Evolutionary conservation across 2,329 filamentous ascomycete genomes (phyloP).

Genomic region (Corniculantispora saksenae): DNA sequence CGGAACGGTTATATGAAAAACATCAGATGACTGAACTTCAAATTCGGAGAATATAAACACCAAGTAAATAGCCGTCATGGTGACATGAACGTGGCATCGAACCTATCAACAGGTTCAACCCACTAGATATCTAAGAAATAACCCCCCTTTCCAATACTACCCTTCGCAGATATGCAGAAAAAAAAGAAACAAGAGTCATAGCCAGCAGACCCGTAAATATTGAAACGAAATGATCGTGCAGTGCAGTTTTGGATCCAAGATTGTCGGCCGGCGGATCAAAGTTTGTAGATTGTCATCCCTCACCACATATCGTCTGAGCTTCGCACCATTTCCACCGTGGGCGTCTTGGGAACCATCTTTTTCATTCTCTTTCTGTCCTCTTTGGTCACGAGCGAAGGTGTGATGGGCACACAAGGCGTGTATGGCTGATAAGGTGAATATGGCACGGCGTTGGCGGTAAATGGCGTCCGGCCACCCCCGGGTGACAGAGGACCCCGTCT

Average conservation of each 20-base stretch:
- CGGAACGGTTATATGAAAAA: neutral
- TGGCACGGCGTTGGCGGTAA: conserved; percentile 62
- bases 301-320: conserved; percentile 67
- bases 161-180: neutral
- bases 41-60: neutral
- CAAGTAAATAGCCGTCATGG: conserved; percentile 1
- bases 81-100: neutral
- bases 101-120: neutral
- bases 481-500: conserved; percentile 57
- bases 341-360: conserved; percentile 64
- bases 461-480: conserved; percentile 61
- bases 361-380: conserved; percentile 70
- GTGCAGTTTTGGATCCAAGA: neutral
- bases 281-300: conserved; percentile 20
- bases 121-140: neutral
- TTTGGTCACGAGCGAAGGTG: conserved; percentile 71
- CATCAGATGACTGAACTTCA: neutral
- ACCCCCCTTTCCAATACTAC: neutral
- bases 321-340: conserved; percentile 62
- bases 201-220: neutral
- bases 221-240: neutral
- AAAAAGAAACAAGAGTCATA: neutral
- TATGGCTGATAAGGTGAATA: conserved; percentile 81
- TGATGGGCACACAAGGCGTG: conserved; percentile 73
- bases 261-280: neutral